phyloP scores from a whole-genome alignment of 2,329 filamentous ascomycete genomes.

The Sporothrix luriei region DNA sequence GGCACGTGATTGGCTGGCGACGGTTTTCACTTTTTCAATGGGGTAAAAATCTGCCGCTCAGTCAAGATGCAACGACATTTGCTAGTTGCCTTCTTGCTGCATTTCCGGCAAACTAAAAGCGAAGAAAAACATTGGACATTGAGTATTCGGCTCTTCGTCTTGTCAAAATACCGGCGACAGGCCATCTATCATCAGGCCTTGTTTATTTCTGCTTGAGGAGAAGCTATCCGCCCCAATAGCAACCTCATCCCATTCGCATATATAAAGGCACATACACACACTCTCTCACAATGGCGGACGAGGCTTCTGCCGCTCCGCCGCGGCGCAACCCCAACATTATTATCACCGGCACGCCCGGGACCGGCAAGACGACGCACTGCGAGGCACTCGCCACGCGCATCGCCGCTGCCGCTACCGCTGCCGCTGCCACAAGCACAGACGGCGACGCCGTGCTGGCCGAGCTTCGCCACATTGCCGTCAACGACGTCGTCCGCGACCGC shows the following conservation, averaged over 20 bases:
- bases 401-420: conserved; percentile 13
- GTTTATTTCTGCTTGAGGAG: not conserved
- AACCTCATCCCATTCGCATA: not conserved
- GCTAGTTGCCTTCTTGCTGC: not conserved
- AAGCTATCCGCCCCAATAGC: not conserved
- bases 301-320: not conserved
- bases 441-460: conserved; percentile 11
- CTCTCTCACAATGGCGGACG: conserved; percentile 28
- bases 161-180: not conserved
- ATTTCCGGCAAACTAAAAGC: not conserved
- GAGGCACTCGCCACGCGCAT: conserved; percentile 76
- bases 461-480: conserved; percentile 84
- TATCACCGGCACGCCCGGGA: conserved; percentile 91
- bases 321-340: conserved; percentile 78
- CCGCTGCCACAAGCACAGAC: too few relatives aligned
- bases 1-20: conserved; percentile 29
- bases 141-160: too few relatives aligned
- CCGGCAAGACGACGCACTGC: conserved; percentile 92
- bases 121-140: not conserved
- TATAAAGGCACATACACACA: not conserved
- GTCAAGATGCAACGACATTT: not conserved
- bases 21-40: conserved; percentile 12
- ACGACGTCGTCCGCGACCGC: conserved; percentile 86
- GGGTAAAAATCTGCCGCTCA: conserved; percentile 29
- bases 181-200: not conserved